These are phyloP conservation scores for Adenanthera pavonina DNA, from an alignment of 306 rosid genomes.

Conservation along the genomic window DNA sequence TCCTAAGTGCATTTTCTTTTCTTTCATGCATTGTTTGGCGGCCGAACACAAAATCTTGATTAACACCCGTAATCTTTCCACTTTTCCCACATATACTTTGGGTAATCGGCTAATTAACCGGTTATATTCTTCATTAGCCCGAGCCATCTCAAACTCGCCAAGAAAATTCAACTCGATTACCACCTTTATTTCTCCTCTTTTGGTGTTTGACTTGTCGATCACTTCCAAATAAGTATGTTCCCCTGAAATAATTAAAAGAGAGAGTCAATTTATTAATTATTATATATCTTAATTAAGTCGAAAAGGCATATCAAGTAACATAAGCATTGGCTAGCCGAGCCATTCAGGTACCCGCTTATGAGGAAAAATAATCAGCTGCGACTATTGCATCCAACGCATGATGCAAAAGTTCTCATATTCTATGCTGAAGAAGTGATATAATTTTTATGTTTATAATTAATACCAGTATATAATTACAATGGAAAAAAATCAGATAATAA, in stretches of 20 bases:
- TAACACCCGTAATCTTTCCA: conserved; percentile 57
- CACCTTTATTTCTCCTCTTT: conserved; percentile 55
- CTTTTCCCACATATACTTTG: conserved; percentile 72
- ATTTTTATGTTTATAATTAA: not conserved
- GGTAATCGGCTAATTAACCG: conserved; percentile 60
- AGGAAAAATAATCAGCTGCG: not conserved
- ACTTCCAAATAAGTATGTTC: conserved; percentile 79
- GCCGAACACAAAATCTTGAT: conserved; percentile 77
- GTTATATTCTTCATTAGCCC: conserved; percentile 68
- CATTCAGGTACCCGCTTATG: not conserved
- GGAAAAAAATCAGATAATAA: not conserved
- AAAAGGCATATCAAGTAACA: not conserved
- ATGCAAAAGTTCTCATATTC: not conserved
- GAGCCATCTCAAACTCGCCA: conserved; percentile 82
- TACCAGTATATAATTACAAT: not conserved
- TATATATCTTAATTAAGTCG: not conserved
- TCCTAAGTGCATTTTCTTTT: conserved; percentile 81
- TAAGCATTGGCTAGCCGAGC: not conserved
- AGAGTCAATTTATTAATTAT: not conserved
- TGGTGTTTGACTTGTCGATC: conserved; percentile 49
- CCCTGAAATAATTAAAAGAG: conserved; percentile 45
- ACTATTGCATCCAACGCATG: not conserved
- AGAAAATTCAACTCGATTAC: conserved; percentile 72
- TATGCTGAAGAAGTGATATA: not conserved
- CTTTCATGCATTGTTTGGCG: conserved; percentile 83